Evolutionary conservation across 106 monocot species (phyloP), one percentile per base, ranked within the genome.

Genomic region (Dendrobium catenatum): DNA sequence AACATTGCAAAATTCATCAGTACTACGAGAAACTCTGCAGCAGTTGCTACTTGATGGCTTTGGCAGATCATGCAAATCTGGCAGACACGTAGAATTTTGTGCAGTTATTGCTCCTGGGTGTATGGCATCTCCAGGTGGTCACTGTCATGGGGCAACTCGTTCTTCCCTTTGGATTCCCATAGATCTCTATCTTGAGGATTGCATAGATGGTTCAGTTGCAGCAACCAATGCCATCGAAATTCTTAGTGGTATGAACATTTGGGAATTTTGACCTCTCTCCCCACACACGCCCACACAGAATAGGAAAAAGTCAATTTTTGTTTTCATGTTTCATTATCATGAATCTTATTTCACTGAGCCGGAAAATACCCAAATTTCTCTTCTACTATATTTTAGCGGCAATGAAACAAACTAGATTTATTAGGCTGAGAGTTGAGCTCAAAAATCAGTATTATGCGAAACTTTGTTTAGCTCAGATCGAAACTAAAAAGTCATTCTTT

Each of bases 151-250:
- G 16, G 51, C 85, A 79, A 91, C 82, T 72, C 80, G 46, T 82
- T 89, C 93, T 77, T 77, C 93, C 59, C 70, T 89, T 3, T 99
- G 98, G 98, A 92, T 99, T 66, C 93, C 98, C 55, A 79, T 99
- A 59, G 98, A 99, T 85, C 81, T 99, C 33, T 99, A 93, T 86
- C 94, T 99, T 51, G 98, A 99, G 80, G 94, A 99, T 80, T 88
- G 88, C 75, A 86, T 95, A 31, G 98, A 95, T 89, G 88, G 84
- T 5, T 90, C 95, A 64, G 90, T 99, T 85, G 91, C 94, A 44
- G 89, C 98, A 11, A 91, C 93, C 76, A 93, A 86, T 91, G 93
- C 98, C 27, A 89, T 95, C 66, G 93, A 99, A 90, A 87, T 89
- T 80, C 82, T 99, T 76, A 95, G 89, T 77, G 89, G 98, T 99